Base-by-base conservation (phyloP, 176 grass and related monocot species). In the Carex myosuroides region DNA sequence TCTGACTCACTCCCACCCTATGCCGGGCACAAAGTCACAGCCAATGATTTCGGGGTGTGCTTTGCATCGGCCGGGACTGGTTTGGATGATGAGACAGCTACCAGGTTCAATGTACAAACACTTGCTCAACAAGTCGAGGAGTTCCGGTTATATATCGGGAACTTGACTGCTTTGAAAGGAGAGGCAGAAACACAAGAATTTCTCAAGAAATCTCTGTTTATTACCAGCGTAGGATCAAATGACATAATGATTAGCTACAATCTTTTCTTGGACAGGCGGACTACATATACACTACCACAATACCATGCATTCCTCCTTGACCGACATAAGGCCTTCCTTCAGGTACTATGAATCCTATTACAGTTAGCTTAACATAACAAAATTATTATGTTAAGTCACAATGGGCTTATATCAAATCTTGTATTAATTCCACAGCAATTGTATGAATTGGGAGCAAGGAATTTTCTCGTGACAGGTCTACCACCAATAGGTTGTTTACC, bases 1-100 rank as follows among this genome's bases (percentile, higher is more conserved):
- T 90, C 86, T 48, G 88, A 84, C 20, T 71, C 85, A 26, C 88
- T 95, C 0, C 93, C 93, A 1, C 54, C 90, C 84, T 87, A 84
- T 85, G 79, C 81, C 68, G 60, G 61, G 76, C 0, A 2, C 29
- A 58, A 35, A 7, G 54, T 91, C 72, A 74, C 74, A 76, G 16
- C 50, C 12, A 71, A 64, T 60, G 86, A 91, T 35, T 60, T 68
- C 20, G 94, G 94, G 17, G 91, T 60, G 39, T 89, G 87, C 87
- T 95, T 93, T 85, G 94, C 91, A 16, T 96, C 94, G 18, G 94
- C 82, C 0, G 94, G 89, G 0, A 89, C 91, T 20, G 94, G 94
- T 62, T 29, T 96, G 67, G 91, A 96, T 79, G 94, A 93, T 30
- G 7, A 87, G 10, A 96, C 91, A 59, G 83, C 89, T 52, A 14